These are phyloP conservation scores for Lentinus tigrinus DNA, from an alignment of 768 basidiomycete genomes.

Conservation along the genomic window DNA sequence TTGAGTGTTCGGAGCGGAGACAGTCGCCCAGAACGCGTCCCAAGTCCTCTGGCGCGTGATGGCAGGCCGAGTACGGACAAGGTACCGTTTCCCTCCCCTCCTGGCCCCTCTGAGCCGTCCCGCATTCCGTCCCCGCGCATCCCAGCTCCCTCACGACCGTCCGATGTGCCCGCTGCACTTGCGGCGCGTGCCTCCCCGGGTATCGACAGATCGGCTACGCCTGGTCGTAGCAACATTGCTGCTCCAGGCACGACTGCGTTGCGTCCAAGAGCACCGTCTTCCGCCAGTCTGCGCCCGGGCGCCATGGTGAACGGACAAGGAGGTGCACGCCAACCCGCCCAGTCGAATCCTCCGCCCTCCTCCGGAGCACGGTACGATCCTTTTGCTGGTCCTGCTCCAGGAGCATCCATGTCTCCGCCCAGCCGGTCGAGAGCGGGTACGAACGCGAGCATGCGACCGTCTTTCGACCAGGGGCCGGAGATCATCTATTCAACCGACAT, in stretches of 20 bases:
- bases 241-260: constrained; percentile 2
- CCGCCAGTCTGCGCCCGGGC: constrained; percentile 13
- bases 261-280: constrained; percentile 15
- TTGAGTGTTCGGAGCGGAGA: constrained; percentile 9
- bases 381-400: not conserved
- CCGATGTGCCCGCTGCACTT: constrained; percentile 4
- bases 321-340: constrained; percentile 10
- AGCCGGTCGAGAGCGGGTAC: constrained; percentile 15
- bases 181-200: constrained; percentile 17
- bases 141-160: constrained; percentile 8
- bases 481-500: constrained; percentile 19
- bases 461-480: constrained; percentile 11
- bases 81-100: constrained; percentile 20
- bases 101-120: constrained; percentile 13
- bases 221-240: constrained; percentile 9
- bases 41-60: constrained; percentile 15
- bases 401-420: not conserved
- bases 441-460: constrained; percentile 5
- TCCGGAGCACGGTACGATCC: constrained; percentile 1
- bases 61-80: constrained; percentile 6
- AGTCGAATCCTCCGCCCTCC: constrained; percentile 14
- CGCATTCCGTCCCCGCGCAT: constrained; percentile 9
- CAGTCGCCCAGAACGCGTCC: constrained; percentile 20
- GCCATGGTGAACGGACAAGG: not conserved
- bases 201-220: constrained; percentile 15